Evolutionary conservation across 306 rosid species (phyloP).

Genomic region (Rosa chinensis): DNA sequence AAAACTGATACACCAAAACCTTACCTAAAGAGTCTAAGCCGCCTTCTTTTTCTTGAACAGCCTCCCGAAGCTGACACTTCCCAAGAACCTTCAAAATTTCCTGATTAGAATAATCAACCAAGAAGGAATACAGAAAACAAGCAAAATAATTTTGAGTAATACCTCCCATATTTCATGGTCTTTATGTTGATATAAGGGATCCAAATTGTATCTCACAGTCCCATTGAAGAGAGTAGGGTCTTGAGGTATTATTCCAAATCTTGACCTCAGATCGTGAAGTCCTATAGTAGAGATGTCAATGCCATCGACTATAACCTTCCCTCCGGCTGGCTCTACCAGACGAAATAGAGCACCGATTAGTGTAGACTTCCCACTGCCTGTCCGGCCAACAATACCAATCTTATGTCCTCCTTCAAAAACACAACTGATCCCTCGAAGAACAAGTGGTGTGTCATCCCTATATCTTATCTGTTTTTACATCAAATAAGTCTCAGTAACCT

Average conservation of each 20-base stretch:
- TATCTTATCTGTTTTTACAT: slow-evolving; percentile 56
- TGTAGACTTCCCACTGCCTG: slow-evolving; percentile 88
- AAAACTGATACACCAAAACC: slow-evolving; percentile 5
- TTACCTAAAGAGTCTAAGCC: slow-evolving; percentile 73
- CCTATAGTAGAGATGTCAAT: slow-evolving; percentile 71
- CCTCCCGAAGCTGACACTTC: slow-evolving; percentile 76
- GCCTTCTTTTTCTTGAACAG: slow-evolving; percentile 65
- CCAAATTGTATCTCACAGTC: slow-evolving; percentile 73
- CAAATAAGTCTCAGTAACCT: not conserved
- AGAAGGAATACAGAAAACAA: not conserved
- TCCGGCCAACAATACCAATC: slow-evolving; percentile 77
- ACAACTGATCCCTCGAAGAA: slow-evolving; percentile 77
- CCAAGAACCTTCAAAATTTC: slow-evolving; percentile 59
- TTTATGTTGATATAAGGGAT: slow-evolving; percentile 58
- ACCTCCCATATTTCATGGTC: slow-evolving; percentile 90
- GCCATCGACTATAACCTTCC: slow-evolving; percentile 62
- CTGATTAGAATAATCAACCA: not conserved
- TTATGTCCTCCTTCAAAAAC: slow-evolving; percentile 73
- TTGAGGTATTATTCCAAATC: slow-evolving; percentile 76
- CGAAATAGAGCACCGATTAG: slow-evolving; percentile 68
- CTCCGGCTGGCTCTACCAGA: slow-evolving; percentile 67
- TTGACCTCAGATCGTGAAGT: slow-evolving; percentile 80
- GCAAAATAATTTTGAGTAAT: not conserved
- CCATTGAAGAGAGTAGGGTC: slow-evolving; percentile 91
- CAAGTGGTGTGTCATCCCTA: slow-evolving; percentile 59